Evolutionary conservation across 768 basidiomycete genomes (phyloP).

Genomic region (Sistotremastrum niveocremeum): DNA sequence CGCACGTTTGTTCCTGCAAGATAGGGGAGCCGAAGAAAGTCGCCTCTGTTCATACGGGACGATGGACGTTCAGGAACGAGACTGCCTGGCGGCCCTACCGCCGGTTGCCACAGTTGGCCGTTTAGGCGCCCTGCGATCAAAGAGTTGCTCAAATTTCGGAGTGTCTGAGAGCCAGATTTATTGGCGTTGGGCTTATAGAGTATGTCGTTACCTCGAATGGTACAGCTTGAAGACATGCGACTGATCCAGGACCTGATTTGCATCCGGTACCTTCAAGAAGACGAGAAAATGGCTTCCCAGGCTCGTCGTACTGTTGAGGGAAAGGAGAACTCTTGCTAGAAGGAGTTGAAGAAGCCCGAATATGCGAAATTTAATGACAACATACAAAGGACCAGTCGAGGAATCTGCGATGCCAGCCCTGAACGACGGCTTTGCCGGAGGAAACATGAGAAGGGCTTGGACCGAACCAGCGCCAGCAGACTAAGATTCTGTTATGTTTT

Average conservation of each 20-base stretch:
- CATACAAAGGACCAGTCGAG: conserved; percentile 40
- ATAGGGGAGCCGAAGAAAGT: conserved; percentile 41
- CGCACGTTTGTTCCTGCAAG: conserved; percentile 42
- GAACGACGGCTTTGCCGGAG: conserved; percentile 22
- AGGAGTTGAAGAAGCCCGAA: not conserved
- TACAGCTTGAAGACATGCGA: conserved; percentile 32
- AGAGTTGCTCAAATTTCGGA: conserved; percentile 33
- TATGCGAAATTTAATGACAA: not conserved
- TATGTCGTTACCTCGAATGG: conserved; percentile 25
- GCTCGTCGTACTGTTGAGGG: conserved; percentile 33
- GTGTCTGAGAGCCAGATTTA: conserved; percentile 20
- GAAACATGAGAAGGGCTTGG: conserved; percentile 7
- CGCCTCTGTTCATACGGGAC: conserved; percentile 26
- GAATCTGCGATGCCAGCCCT: conserved; percentile 41
- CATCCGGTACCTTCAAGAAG: conserved; percentile 35
- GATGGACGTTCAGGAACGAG: conserved; percentile 35
- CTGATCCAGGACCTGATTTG: conserved; percentile 20
- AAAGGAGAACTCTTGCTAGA: conserved; percentile 37
- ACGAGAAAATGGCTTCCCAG: conserved; percentile 36
- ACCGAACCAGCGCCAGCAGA: conserved; percentile 9
- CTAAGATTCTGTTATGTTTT: not conserved
- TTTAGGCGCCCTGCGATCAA: conserved; percentile 36
- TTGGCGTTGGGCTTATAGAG: not conserved
- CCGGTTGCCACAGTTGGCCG: conserved; percentile 41
- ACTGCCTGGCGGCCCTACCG: conserved; percentile 38